Base-by-base conservation (phyloP, 768 basidiomycete genomes). In the Tylopilus vinaceipallidus region DNA sequence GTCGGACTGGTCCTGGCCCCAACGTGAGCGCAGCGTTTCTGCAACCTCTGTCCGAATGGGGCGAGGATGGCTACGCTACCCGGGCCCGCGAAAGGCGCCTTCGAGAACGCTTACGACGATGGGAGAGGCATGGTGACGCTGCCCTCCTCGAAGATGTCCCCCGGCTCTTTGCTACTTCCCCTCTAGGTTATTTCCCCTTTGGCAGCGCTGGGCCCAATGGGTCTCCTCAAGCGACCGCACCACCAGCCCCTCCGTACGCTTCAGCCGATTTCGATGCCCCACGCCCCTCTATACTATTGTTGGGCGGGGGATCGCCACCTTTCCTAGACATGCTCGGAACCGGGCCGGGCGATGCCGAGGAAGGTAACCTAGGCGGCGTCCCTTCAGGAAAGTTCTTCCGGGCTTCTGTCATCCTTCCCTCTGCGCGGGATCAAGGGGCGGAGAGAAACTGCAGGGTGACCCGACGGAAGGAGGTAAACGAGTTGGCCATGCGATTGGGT, bases 401-500 rank as follows among this genome's bases (percentile, higher is more conserved):
- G 26, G 77, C 83, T 3, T 82, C 85, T 4, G 72, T 89, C 22
- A 59, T 92, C 23, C 81, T 92, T 7, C 91, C 91, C 4, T 63
- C 69, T 16, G 62, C 68, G 3, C 80, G 91, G 12, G 83, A 84
- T 11, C 62, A 73, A 23, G 55, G 61, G 2, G 67, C 71, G 11
- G 91, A 93, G 61, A 75, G 73, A 37, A 66, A 71, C 8, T 78
- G 73, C 42, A 80, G 91, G 39, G 73, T 84, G 52, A 69, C 71
- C 4, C 73, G 91, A 30, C 74, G 91, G 49, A 73, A 81, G 49
- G 85, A 91, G 57, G 80, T 91, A 47, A 93, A 93, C 63, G 84
- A 89, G 59, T 69, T 93, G 38, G 83, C 80, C 0, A 86, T 90
- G 76, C 80, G 88, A n/a, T 89, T 91, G 82, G 91, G 81, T 6